Percentiles rank a stretch among this genome's conserved stretches.
Evolutionary conservation across 495 filamentous ascomycete species (phyloP).

Genomic region (Trichodelitschia bisporula): DNA sequence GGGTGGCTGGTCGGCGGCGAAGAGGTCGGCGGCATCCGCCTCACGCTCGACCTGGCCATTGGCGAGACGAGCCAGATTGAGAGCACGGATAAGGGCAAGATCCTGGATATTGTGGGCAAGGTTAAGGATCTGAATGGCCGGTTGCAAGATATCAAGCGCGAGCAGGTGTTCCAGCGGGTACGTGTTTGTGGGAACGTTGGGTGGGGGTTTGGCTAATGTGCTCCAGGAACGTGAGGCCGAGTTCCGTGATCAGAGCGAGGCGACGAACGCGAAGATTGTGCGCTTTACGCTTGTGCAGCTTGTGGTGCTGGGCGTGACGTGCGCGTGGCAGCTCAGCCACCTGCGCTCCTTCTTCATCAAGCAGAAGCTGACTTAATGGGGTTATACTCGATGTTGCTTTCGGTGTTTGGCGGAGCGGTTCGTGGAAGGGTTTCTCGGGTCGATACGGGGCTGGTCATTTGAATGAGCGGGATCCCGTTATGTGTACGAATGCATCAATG

Average conservation of each 20-base stretch:
- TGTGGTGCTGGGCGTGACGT: constrained; percentile 66
- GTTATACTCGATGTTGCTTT: too few species aligned
- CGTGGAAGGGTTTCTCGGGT: too few species aligned
- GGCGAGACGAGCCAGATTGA: constrained; percentile 91
- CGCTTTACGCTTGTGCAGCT: constrained; percentile 86
- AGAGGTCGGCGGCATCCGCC: neutral
- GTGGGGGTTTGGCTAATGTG: too few species aligned
- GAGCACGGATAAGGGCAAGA: constrained; percentile 80
- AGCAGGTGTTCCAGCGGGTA: constrained; percentile 93
- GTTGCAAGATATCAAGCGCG: constrained; percentile 68
- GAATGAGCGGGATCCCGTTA: too few species aligned
- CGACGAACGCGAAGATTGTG: constrained; percentile 77
- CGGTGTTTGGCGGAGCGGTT: too few species aligned
- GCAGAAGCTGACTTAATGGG: constrained; percentile 69
- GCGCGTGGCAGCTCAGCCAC: constrained; percentile 93
- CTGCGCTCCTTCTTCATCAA: constrained; percentile 97
- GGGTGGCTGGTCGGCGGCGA: constrained; percentile 13
- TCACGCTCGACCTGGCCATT: constrained; percentile 62
- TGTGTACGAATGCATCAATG: too few species aligned
- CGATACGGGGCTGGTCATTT: too few species aligned
- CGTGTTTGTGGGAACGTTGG: too few species aligned
- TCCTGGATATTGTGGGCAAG: constrained; percentile 70
- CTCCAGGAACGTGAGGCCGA: constrained; percentile 88
- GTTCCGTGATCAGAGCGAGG: constrained; percentile 91
- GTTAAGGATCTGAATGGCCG: constrained; percentile 76